Base-by-base conservation (phyloP, 2,329 filamentous ascomycete species). In the Didymella lethalis region DNA sequence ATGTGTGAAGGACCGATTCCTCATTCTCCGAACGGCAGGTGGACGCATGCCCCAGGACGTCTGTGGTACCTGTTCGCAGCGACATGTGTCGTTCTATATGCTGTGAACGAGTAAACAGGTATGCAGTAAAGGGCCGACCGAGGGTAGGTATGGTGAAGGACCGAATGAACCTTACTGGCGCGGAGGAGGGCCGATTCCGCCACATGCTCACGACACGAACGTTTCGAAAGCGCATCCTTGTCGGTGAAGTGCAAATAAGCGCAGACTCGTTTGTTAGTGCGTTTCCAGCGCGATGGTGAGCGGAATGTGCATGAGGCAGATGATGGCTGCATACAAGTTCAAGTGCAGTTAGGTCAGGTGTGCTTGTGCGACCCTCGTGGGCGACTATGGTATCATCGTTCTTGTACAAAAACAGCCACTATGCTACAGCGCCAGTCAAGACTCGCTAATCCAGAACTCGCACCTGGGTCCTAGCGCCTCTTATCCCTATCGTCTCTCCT, bases 401-500 rank as follows among this genome's bases (percentile, higher is more conserved):
- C 31, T 54, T 48, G 45, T 48, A 43, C 36, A 36, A 46, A 48
- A 48, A 8, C 14, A 16, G 16, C n/a, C 34, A n/a, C 23, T 12
- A 47, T 51, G 10, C 32, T 57, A 49, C 55, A 58, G n/a, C 29
- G 25, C 38, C 25, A 34, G 23, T 25, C 29, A 14, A n/a, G 16
- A 28, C 43, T 46, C 18, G 44, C 23, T 28, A 25, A 16, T 14
- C 20, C 20, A 26, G 28, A 14, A 23, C 29, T 34, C 45, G 16
- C 18, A 14, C 8, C 29, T 31, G 10, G 29, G 29, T 31, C 10
- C 18, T 47, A 70, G 16, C 71, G 64, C 10, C 72, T 64, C 14
- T 73, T 70, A 23, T 79, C 75, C 31, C 76, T 67, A 54, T 81
- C 75, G 44, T 75, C 72, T 32, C 74, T 77, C 59, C 76, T 73